These are phyloP conservation scores for Camelina hispida DNA, from an alignment of 345 rosid genomes.

Conservation along the genomic window DNA sequence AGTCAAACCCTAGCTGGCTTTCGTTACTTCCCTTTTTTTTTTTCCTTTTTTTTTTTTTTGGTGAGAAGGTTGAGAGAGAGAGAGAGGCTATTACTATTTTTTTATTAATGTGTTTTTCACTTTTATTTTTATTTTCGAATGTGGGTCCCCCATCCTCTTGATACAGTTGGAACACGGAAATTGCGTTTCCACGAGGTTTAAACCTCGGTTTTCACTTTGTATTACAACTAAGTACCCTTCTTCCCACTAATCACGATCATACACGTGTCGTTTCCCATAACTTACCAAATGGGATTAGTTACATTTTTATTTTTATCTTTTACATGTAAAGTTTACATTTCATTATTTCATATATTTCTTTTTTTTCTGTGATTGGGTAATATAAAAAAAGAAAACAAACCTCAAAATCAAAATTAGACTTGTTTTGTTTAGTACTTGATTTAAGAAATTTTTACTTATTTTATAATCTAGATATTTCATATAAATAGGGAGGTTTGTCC, in stretches of 20 bases:
- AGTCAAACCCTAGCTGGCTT: slow-evolving; percentile 62
- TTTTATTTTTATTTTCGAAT: neutral
- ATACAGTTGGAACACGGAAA: slow-evolving; percentile 34
- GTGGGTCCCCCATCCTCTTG: slow-evolving; percentile 27
- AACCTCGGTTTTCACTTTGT: slow-evolving; percentile 4
- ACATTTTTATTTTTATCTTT: neutral
- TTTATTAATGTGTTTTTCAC: slow-evolving; percentile 1
- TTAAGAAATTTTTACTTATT: too few relatives aligned
- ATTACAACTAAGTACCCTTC: slow-evolving; percentile 21
- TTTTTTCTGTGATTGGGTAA: neutral
- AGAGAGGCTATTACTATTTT: neutral
- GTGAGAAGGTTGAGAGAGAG: neutral
- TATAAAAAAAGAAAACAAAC: neutral
- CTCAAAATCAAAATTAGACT: neutral
- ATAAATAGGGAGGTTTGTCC: too few relatives aligned
- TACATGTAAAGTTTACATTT: neutral
- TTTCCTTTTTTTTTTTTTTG: neutral
- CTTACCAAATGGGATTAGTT: neutral
- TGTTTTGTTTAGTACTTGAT: neutral
- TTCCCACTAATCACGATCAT: neutral
- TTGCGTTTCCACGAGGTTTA: slow-evolving; percentile 28
- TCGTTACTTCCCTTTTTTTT: slow-evolving; percentile 19
- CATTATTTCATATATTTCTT: neutral
- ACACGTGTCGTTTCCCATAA: slow-evolving; percentile 2
- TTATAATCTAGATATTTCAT: too few relatives aligned